These are phyloP conservation scores for Beauveria asiatica DNA, from an alignment of 2,329 filamentous ascomycete genomes.

Conservation along the genomic window DNA sequence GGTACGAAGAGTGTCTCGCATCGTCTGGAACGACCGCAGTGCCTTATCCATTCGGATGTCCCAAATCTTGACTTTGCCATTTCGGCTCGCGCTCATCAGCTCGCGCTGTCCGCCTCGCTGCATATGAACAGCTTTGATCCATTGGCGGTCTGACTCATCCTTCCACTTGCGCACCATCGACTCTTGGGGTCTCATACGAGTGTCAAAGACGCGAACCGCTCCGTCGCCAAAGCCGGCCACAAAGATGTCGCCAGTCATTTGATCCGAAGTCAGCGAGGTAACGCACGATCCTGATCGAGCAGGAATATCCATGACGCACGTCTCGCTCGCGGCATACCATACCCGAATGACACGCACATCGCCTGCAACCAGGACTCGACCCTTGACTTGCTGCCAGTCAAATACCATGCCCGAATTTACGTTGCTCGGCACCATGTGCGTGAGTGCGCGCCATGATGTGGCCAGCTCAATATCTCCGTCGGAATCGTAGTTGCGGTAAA, in stretches of 20 bases:
- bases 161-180: slow-evolving; percentile 97
- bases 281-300: slow-evolving; percentile 92
- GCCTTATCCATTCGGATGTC: slow-evolving; percentile 83
- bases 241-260: slow-evolving; percentile 95
- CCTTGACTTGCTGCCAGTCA: slow-evolving; percentile 98
- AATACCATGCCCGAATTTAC: slow-evolving; percentile 94
- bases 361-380: slow-evolving; percentile 87
- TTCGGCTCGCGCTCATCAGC: slow-evolving; percentile 79
- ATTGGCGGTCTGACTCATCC: slow-evolving; percentile 74
- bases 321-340: slow-evolving; percentile 91
- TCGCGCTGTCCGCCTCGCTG: slow-evolving; percentile 91
- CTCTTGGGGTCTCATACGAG: slow-evolving; percentile 71
- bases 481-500: slow-evolving; percentile 87
- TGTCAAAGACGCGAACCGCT: slow-evolving; percentile 88
- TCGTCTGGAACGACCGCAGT: slow-evolving; percentile 65
- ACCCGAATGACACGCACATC: slow-evolving; percentile 93
- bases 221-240: slow-evolving; percentile 95
- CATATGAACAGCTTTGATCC: slow-evolving; percentile 95
- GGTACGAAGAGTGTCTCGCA: slow-evolving; percentile 70
- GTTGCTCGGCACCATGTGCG: slow-evolving; percentile 88
- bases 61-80: slow-evolving; percentile 93
- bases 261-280: slow-evolving; percentile 90
- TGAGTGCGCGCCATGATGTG: slow-evolving; percentile 83
- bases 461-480: slow-evolving; percentile 72
- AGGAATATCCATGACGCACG: slow-evolving; percentile 87